phyloP scores from a whole-genome alignment of 257 asterid genomes.

The Echium plantagineum region DNA sequence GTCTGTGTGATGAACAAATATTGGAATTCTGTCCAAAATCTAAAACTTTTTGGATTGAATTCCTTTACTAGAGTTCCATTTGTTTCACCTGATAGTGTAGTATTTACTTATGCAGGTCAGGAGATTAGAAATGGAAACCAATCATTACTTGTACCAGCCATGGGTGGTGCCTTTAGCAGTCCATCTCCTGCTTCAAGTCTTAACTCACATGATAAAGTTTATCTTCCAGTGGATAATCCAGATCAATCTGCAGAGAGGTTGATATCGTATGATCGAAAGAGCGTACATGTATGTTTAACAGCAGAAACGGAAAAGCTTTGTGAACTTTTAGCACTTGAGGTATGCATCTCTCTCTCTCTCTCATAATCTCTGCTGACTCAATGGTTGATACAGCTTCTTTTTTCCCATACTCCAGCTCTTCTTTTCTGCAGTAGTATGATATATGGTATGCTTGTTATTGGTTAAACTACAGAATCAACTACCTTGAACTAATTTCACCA shows the following conservation, averaged over 20 bases:
- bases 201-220: constrained; percentile 1
- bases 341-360: constrained; percentile 22
- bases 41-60: too few species aligned
- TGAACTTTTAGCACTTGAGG: constrained; percentile 42
- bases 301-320: constrained; percentile 26
- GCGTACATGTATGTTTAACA: constrained; percentile 19
- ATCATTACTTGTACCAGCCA: constrained; percentile 10
- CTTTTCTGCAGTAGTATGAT: too few species aligned
- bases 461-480: too few species aligned
- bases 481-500: too few species aligned
- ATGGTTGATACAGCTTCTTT: too few species aligned
- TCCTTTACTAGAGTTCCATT: neutral
- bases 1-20: neutral
- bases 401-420: too few species aligned
- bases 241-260: constrained; percentile 22
- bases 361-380: too few species aligned
- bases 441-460: too few species aligned
- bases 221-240: constrained; percentile 15
- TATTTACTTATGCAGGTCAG: constrained; percentile 5
- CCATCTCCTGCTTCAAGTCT: constrained; percentile 9
- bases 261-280: constrained; percentile 28
- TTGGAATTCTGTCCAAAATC: neutral
- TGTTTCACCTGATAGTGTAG: neutral
- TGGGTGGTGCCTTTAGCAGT: constrained; percentile 1
- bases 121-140: constrained; percentile 7